Evolutionary conservation across 164 flowering plant species (phyloP).

Genomic region (Liquidambar formosana): DNA sequence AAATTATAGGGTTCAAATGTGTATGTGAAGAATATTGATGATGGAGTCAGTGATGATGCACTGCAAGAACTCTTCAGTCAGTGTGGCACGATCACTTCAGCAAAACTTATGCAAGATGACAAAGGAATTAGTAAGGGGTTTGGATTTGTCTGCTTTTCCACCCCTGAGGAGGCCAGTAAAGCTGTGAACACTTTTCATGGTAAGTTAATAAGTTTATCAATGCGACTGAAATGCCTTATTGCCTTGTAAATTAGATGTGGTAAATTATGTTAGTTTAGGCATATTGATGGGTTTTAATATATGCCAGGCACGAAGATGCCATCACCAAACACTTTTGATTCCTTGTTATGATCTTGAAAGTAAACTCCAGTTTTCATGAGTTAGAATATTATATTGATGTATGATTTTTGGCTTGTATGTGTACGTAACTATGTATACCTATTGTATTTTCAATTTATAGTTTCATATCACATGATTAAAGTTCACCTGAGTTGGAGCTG

Average conservation of each 20-base stretch:
- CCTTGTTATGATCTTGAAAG: not conserved
- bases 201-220: slow-evolving; percentile 19
- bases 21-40: slow-evolving; percentile 82
- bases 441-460: too few relatives aligned
- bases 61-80: slow-evolving; percentile 62
- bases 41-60: slow-evolving; percentile 64
- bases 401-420: not conserved
- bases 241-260: not conserved
- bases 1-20: slow-evolving; percentile 65
- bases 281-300: not conserved
- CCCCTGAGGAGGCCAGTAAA: slow-evolving; percentile 72
- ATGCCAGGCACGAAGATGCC: not conserved
- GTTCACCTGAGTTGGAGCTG: too few relatives aligned
- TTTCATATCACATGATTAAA: too few relatives aligned
- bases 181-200: slow-evolving; percentile 77
- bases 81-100: slow-evolving; percentile 80
- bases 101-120: slow-evolving; percentile 71
- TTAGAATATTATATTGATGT: not conserved
- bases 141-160: slow-evolving; percentile 92
- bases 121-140: slow-evolving; percentile 81
- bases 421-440: too few relatives aligned
- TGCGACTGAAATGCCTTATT: too few relatives aligned
- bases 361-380: not conserved
- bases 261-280: not conserved
- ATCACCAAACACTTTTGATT: too few relatives aligned